Conservation (phyloP, 495 filamentous ascomycete species). For the Lasiosphaeriaceae sp. region DNA sequence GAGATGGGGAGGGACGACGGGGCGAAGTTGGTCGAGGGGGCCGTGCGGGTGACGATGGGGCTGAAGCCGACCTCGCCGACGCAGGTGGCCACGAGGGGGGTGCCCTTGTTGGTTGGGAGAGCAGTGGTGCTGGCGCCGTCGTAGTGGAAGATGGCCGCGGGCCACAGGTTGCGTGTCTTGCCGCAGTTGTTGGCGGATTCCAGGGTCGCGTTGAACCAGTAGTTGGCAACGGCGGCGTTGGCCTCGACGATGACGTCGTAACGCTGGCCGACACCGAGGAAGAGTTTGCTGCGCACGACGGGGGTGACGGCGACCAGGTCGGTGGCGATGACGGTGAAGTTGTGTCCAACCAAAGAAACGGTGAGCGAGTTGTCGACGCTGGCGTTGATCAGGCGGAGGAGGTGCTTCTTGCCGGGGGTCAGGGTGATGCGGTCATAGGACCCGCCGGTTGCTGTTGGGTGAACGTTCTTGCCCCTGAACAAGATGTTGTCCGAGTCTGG, state of each 20-base stretch:
- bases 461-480: constrained; percentile 41
- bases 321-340: constrained; percentile 48
- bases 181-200: constrained; percentile 23
- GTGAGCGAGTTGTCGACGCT: constrained; percentile 48
- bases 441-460: constrained; percentile 25
- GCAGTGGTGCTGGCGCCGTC: constrained; percentile 17
- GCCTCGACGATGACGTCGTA: constrained; percentile 67
- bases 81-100: constrained; percentile 15
- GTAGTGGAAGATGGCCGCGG: constrained; percentile 42
- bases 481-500: constrained; percentile 27
- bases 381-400: constrained; percentile 55
- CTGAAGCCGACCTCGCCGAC: constrained; percentile 21
- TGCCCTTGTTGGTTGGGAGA: constrained; percentile 22
- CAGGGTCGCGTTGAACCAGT: constrained; percentile 53
- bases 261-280: constrained; percentile 63
- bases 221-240: constrained; percentile 47
- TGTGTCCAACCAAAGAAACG: constrained; percentile 51
- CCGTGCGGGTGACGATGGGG: constrained; percentile 21
- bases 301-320: constrained; percentile 53
- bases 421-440: constrained; percentile 34
- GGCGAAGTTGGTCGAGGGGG: constrained; percentile 9
- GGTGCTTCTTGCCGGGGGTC: constrained; percentile 42
- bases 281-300: constrained; percentile 36
- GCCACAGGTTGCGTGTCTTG: constrained; percentile 17
- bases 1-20: constrained; percentile 12